A percentile compares a stretch with the other conserved stretches of the same genome.
These are phyloP conservation scores for Fusarium annulatum DNA, from an alignment of 2,329 filamentous ascomycete genomes.

Conservation along the genomic window DNA sequence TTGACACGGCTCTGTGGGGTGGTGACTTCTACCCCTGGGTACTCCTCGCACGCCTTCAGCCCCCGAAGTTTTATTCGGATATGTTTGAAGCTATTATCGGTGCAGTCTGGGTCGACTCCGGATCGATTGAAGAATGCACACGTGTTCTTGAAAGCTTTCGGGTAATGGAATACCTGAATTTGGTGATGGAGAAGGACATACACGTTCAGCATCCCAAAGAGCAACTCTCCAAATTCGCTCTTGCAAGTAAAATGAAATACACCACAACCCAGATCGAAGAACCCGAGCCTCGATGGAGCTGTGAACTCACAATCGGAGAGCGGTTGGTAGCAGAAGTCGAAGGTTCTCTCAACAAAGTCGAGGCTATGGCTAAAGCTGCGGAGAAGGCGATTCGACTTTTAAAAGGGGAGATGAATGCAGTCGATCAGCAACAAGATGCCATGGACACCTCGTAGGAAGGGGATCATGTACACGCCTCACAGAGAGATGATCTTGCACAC, in stretches of 20 bases:
- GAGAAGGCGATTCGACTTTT: conserved; percentile 58
- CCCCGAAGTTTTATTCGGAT: conserved; percentile 85
- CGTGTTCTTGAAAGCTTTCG: conserved; percentile 72
- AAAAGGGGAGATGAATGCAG: conserved; percentile 34
- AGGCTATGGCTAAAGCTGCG: conserved; percentile 68
- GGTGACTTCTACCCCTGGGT: conserved; percentile 77
- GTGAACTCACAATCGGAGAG: conserved; percentile 62
- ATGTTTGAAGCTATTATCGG: conserved; percentile 84
- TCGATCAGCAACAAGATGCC: not conserved
- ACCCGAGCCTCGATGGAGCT: conserved; percentile 51
- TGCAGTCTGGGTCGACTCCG: conserved; percentile 85
- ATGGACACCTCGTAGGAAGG: conserved; percentile 9
- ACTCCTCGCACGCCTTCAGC: conserved; percentile 70
- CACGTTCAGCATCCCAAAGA: conserved; percentile 75
- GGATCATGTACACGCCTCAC: not conserved
- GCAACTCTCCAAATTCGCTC: conserved; percentile 70
- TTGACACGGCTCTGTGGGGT: conserved; percentile 55
- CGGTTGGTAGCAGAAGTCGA: conserved; percentile 57
- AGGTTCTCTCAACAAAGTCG: conserved; percentile 60
- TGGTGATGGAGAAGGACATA: conserved; percentile 69
- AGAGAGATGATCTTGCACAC: not conserved
- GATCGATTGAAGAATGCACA: conserved; percentile 69
- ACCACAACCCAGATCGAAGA: conserved; percentile 46
- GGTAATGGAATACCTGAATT: conserved; percentile 70
- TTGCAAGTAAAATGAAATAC: conserved; percentile 66